Evolutionary conservation across 345 rosid genomes (phyloP).

Genomic region (Nephelium lappaceum): DNA sequence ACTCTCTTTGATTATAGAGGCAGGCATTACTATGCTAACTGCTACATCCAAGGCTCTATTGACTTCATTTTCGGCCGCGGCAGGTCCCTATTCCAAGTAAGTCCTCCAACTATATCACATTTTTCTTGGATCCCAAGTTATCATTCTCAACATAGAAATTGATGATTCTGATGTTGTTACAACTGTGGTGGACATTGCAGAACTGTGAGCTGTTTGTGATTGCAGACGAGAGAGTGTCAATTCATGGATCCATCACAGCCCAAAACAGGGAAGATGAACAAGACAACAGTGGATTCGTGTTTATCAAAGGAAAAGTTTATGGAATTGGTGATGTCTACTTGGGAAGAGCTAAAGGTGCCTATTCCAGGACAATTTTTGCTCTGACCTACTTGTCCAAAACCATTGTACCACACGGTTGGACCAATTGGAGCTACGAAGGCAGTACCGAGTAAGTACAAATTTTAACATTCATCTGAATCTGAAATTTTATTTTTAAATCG

Average conservation of each 20-base stretch:
- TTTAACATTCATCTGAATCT: background rate
- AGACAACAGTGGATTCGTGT: slow-evolving; percentile 72
- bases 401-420: slow-evolving; percentile 74
- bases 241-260: slow-evolving; percentile 82
- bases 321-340: slow-evolving; percentile 63
- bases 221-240: slow-evolving; percentile 67
- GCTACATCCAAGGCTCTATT: slow-evolving; percentile 91
- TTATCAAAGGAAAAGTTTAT: slow-evolving; percentile 68
- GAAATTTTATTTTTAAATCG: too few relatives aligned
- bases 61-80: slow-evolving; percentile 96
- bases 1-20: slow-evolving; percentile 94
- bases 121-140: background rate
- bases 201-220: slow-evolving; percentile 78
- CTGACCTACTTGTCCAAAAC: slow-evolving; percentile 71
- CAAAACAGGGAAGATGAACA: slow-evolving; percentile 54
- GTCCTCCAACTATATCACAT: background rate
- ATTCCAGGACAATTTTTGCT: slow-evolving; percentile 68
- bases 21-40: slow-evolving; percentile 78
- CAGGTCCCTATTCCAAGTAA: slow-evolving; percentile 68
- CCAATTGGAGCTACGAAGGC: slow-evolving; percentile 78
- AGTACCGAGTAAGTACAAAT: slow-evolving; percentile 51
- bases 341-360: slow-evolving; percentile 82
- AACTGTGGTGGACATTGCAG: slow-evolving; percentile 38
- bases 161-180: background rate
- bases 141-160: too few relatives aligned